Percentiles rank a stretch among this genome's conserved stretches.
Evolutionary conservation across 2,329 filamentous ascomycete species (phyloP).

Genomic region (Diaporthe sp.): DNA sequence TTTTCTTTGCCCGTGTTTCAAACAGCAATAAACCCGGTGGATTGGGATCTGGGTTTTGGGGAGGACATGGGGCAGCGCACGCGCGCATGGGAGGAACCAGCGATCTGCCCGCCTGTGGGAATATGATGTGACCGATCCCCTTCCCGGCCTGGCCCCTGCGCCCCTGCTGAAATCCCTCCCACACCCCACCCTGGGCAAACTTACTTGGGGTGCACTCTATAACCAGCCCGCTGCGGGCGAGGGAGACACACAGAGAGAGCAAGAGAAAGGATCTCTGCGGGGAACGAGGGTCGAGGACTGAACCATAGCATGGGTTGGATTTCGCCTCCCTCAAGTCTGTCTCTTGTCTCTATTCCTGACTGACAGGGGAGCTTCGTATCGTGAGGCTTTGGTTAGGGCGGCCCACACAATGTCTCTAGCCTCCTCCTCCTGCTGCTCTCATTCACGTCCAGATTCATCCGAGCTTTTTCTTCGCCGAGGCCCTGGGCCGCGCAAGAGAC

Average conservation of each 20-base stretch:
- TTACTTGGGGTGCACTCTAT: not conserved
- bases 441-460: not conserved
- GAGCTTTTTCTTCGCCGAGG: not conserved
- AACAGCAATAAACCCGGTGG: conserved; percentile 21
- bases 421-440: no score
- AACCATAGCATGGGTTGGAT: not conserved
- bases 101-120: not conserved
- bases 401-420: conserved; percentile 10
- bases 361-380: conserved; percentile 12
- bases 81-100: conserved; percentile 12
- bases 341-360: not conserved
- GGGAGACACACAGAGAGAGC: not conserved
- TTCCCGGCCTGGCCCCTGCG: conserved; percentile 14
- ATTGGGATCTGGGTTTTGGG: conserved; percentile 9
- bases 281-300: not conserved
- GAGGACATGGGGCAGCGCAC: not conserved
- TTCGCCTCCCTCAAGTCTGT: conserved; percentile 6
- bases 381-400: not conserved
- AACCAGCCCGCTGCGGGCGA: not conserved
- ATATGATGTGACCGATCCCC: conserved; percentile 12
- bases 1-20: conserved; percentile 14
- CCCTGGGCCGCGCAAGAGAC: conserved; percentile 1
- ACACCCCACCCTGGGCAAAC: not conserved
- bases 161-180: not conserved
- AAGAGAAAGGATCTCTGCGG: not conserved